Conservation (phyloP, 192 early-diverging fungal genomes). For the Backusella westeae region DNA sequence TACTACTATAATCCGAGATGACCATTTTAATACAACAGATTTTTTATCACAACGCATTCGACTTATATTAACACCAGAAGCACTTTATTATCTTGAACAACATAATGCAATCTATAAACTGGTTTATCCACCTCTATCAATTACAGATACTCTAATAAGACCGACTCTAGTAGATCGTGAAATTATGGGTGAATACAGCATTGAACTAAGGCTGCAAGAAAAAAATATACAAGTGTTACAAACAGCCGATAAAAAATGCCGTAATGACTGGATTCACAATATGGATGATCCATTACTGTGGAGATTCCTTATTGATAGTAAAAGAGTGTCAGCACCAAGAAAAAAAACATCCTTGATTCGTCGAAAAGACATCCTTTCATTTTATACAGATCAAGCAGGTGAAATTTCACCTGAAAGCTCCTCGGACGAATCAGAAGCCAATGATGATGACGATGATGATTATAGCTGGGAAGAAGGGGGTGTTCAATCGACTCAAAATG, state of each 20-base stretch:
- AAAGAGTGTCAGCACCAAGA: background rate
- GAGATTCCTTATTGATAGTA: background rate
- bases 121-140: background rate
- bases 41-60: background rate
- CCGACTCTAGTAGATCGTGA: background rate
- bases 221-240: background rate
- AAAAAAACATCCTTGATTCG: background rate
- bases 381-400: slow-evolving; percentile 13
- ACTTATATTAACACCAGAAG: background rate
- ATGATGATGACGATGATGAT: slow-evolving; percentile 4
- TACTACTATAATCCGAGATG: background rate
- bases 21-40: background rate
- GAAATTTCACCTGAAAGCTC: slow-evolving; percentile 15
- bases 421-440: slow-evolving; percentile 13
- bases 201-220: slow-evolving; percentile 1
- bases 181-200: background rate
- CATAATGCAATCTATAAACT: background rate
- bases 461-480: slow-evolving; percentile 9
- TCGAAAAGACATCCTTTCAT: slow-evolving; percentile 8
- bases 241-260: background rate
- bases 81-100: background rate
- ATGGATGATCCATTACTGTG: background rate
- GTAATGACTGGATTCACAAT: background rate
- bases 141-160: background rate
- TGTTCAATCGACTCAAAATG: background rate